Evolutionary conservation across 305 asterid genomes (phyloP).

Genomic region (Fraxinus latifolia): DNA sequence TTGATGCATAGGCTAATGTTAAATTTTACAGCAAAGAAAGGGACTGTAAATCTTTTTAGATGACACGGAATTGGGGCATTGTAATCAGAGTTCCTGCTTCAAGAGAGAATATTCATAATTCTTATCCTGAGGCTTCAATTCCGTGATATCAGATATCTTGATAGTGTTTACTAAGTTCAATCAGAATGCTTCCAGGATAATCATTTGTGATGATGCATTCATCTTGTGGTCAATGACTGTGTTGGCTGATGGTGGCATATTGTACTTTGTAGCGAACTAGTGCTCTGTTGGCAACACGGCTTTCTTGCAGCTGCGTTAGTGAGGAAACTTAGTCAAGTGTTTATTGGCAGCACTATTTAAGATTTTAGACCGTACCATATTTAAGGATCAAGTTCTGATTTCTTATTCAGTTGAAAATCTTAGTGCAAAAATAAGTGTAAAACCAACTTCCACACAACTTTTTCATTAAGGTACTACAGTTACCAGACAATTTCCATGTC

Average conservation of each 20-base stretch:
- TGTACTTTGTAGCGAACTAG: background rate
- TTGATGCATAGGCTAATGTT: background rate
- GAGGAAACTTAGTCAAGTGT: background rate
- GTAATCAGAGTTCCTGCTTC: background rate
- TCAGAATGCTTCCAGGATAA: background rate
- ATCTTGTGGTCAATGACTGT: background rate
- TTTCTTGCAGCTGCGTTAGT: background rate
- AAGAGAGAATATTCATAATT: background rate
- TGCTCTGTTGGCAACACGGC: background rate
- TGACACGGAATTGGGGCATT: background rate
- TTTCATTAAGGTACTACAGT: background rate
- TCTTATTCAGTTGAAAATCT: background rate
- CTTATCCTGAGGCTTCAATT: background rate
- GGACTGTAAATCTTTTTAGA: background rate
- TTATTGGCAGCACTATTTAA: background rate
- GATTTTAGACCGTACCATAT: background rate
- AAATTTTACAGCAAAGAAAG: background rate
- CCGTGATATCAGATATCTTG: background rate
- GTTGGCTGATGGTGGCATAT: background rate
- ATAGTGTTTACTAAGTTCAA: background rate
- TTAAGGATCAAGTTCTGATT: background rate
- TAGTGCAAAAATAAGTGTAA: background rate
- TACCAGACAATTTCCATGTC: background rate
- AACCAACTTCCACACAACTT: background rate
- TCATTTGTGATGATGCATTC: background rate